These are phyloP conservation scores for Penicillium sp. DNA, from an alignment of 2,329 filamentous ascomycete genomes.

Conservation along the genomic window DNA sequence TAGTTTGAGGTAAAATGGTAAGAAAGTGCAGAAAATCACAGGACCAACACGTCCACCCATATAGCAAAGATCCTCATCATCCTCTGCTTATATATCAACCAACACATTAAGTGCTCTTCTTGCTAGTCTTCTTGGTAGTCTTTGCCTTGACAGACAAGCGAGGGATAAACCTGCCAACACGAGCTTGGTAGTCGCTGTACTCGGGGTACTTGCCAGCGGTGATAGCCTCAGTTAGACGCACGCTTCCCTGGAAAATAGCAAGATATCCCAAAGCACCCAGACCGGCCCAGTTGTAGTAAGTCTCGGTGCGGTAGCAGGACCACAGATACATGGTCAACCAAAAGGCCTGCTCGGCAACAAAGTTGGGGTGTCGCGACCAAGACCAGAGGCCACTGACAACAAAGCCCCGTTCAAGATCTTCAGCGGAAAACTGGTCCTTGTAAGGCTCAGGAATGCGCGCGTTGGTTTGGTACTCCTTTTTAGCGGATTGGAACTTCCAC, in stretches of 20 bases:
- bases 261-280: conserved; percentile 69
- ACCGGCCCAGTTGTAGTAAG: conserved; percentile 74
- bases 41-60: background rate
- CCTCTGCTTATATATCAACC: background rate
- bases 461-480: conserved; percentile 69
- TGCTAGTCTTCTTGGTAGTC: conserved; percentile 24
- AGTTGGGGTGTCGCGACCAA: conserved; percentile 91
- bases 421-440: conserved; percentile 57
- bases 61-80: background rate
- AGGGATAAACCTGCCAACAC: conserved; percentile 82
- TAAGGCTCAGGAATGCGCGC: conserved; percentile 64
- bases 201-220: conserved; percentile 81
- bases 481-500: conserved; percentile 85
- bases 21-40: background rate
- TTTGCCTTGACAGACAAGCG: conserved; percentile 38
- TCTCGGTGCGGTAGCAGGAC: conserved; percentile 72
- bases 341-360: conserved; percentile 84
- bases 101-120: conserved; percentile 22
- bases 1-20: background rate
- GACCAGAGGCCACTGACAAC: conserved; percentile 80
- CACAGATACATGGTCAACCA: conserved; percentile 90
- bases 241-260: conserved; percentile 84
- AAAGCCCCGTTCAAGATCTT: conserved; percentile 88
- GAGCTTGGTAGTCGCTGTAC: conserved; percentile 78
- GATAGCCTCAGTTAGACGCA: conserved; percentile 80